Evolutionary conservation across 805 yeast genomes (phyloP).

Genomic region (Wickerhamomyces rabaulensis): DNA sequence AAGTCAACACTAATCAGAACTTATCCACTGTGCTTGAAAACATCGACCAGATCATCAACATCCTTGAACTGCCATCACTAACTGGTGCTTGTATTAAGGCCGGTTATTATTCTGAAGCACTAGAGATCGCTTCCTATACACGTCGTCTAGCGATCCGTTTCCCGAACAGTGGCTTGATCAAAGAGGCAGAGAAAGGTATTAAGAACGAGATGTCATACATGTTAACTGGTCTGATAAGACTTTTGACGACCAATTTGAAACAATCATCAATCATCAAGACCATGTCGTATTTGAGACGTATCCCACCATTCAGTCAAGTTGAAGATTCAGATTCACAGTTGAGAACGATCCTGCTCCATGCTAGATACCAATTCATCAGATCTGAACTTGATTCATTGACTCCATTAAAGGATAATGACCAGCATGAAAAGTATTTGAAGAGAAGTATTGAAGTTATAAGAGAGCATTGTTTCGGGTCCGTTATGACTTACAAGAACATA

Average conservation of each 20-base stretch:
- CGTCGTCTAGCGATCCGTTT: constrained; percentile 65
- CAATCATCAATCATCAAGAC: constrained; percentile 78
- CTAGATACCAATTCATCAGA: constrained; percentile 63
- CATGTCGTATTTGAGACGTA: constrained; percentile 65
- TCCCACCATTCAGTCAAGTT: constrained; percentile 44
- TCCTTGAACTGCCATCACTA: constrained; percentile 78
- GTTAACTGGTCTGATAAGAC: constrained; percentile 63
- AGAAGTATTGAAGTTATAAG: constrained; percentile 79
- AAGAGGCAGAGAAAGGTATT: constrained; percentile 44
- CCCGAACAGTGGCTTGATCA: constrained; percentile 52
- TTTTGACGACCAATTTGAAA: constrained; percentile 70
- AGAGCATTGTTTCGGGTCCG: constrained; percentile 73
- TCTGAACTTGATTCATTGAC: constrained; percentile 51
- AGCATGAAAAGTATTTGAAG: constrained; percentile 60
- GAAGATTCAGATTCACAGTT: constrained; percentile 28
- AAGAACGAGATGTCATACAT: constrained; percentile 55
- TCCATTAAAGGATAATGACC: constrained; percentile 50
- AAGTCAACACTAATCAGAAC: constrained; percentile 4
- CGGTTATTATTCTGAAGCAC: constrained; percentile 85
- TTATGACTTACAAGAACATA: constrained; percentile 59
- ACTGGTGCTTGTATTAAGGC: constrained; percentile 78
- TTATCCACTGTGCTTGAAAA: constrained; percentile 45
- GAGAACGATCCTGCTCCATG: constrained; percentile 57
- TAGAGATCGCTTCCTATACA: constrained; percentile 74
- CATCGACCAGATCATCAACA: constrained; percentile 67